Base-by-base conservation (phyloP, 2,329 filamentous ascomycete species). In the Amauroascus niger region DNA sequence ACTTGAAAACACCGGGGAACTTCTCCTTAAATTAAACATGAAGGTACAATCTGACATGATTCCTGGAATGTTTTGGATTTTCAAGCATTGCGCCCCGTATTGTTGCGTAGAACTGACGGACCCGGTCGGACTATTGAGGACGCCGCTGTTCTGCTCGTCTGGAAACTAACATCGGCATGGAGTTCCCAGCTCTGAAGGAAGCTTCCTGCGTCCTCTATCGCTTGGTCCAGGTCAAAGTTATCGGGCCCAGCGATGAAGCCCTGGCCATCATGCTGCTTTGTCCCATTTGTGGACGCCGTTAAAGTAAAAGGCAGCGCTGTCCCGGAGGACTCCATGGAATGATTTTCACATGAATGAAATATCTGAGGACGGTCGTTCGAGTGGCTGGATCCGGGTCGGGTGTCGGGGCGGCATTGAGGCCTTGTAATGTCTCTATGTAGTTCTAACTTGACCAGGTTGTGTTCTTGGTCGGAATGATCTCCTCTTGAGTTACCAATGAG, bases 101-200 rank as follows among this genome's bases (percentile, higher is more conserved):
- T 41, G 13, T 20, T 18, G 8, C 28, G 49, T 11, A 44, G 32
- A 43, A 43, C 35, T 7, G 49, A 51, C 14, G 35, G 49, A 51
- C 26, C 22, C 4, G 37, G 39, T n/a, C 35, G 51, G n/a, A 44
- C 51, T 18, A 24, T 14, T 11, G 35, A 53, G 22, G 51, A 48
- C 7, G 51, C 26, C 13, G 28, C 22, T 3, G 51, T 33, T 24
- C 37, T 30, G 14, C 18, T 41, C 7, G 45, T 49, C 28, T 49
- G 33, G n/a, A 53, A 53, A 28, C 51, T 49, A 18, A 50, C 24
- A 6, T 73, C 68, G 49, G 64, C 66, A 52, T 70, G 65, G 18
- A 71, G 62, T 55, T 74, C 70, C 58, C 71, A 74, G 54, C 68
- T 72, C 49, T 72, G 68, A n/a, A 75, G 60, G 64, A 70, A 74